Base-by-base conservation (phyloP, 2,329 filamentous ascomycete genomes). In the Dothiorella sarmentorum region DNA sequence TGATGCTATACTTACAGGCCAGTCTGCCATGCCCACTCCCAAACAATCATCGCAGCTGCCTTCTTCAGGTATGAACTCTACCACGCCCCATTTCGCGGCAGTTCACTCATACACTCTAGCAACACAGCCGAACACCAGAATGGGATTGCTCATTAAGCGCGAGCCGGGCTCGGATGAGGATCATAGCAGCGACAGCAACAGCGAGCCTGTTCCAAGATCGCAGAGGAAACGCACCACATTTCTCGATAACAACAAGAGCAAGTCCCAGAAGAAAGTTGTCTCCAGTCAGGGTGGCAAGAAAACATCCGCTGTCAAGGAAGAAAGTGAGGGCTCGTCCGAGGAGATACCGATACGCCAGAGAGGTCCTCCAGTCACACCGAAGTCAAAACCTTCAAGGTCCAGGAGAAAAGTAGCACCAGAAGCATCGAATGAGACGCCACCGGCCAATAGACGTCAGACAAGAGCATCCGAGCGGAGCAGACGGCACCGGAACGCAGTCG, bases 321-420 rank as follows among this genome's bases (percentile, higher is more conserved):
- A 51, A 7, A 35, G 18, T 22, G 27, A 44, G 6, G 53, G 47
- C 17, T 49, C 63, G 15, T 37, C 62, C 7, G 26, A 60, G 20
- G 58, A 56, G 22, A 44, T 56, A 9, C 37, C 38, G 2, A 22
- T 24, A 2, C 49, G 49, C 35, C 40, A 20, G 31, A 15, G 20
- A 27, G 24, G n/a, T 31, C 17, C 31, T 11, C 52, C 26, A 17
- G 24, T 18, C 31, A 43, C 18, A 2, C 18, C 45, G 11, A 40
- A 29, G n/a, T 38, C 15, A 1, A 26, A 3, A 24, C 11, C 18
- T 10, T 20, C 38, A 4, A 17, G 22, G 10, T 10, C 3, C 1
- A 49, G 20, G 33, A 42, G n/a, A 7, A 31, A 29, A 3, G 49
- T 22, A 13, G 29, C 35, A 9, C 33, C 49, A 4, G 31, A 51